Conservation (phyloP, 495 filamentous ascomycete genomes). For the Daldinia decipiens region DNA sequence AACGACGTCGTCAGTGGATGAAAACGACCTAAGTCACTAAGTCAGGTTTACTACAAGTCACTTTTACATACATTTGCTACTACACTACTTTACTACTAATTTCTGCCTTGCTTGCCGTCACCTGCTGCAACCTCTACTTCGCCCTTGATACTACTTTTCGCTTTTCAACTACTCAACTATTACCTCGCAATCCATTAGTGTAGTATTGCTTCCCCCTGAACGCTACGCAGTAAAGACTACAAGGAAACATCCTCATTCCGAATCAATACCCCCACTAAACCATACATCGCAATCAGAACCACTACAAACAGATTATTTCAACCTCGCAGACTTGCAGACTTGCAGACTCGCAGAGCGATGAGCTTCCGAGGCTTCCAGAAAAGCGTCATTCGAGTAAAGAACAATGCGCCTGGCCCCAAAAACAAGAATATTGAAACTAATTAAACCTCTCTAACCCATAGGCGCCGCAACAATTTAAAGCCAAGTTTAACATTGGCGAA, state of each 20-base stretch:
- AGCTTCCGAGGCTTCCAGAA: slow-evolving; percentile 97
- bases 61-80: not conserved
- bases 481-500: slow-evolving; percentile 93
- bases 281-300: slow-evolving; percentile 1
- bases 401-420: slow-evolving; percentile 23
- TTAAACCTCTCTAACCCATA: slow-evolving; percentile 45
- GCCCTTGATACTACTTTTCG: slow-evolving; percentile 7
- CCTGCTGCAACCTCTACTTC: slow-evolving; percentile 2
- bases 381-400: slow-evolving; percentile 78
- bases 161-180: slow-evolving; percentile 6
- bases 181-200: slow-evolving; percentile 3
- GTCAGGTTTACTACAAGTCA: slow-evolving; percentile 18
- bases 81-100: not conserved
- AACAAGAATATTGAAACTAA: slow-evolving; percentile 12
- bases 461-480: slow-evolving; percentile 92
- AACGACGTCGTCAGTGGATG: slow-evolving; percentile 38
- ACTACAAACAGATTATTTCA: slow-evolving; percentile 10
- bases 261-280: slow-evolving; percentile 23
- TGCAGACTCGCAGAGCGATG: slow-evolving; percentile 69
- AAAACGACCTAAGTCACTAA: slow-evolving; percentile 10
- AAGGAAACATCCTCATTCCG: slow-evolving; percentile 16
- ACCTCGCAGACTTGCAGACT: slow-evolving; percentile 31
- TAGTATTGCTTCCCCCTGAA: slow-evolving; percentile 17
- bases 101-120: slow-evolving; percentile 9
- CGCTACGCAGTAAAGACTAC: slow-evolving; percentile 5